phyloP scores from a whole-genome alignment of 225 moss, liverwort and hornwort genomes.

The Sphagnum contortum region DNA sequence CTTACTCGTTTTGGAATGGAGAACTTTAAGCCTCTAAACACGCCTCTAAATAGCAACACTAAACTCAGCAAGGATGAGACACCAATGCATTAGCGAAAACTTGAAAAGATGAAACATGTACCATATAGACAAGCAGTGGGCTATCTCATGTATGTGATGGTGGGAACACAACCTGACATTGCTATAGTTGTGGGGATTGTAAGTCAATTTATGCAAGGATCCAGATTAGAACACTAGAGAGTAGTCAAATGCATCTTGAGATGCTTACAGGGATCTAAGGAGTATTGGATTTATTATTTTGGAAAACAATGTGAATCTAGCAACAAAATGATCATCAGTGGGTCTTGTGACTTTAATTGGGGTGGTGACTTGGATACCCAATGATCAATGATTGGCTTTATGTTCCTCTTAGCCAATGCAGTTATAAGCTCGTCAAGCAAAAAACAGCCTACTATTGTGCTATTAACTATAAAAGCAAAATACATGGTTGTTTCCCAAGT shows the following conservation, averaged over 20 bases:
- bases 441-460: background rate
- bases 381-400: background rate
- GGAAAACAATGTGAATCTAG: background rate
- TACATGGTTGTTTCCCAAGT: background rate
- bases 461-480: background rate
- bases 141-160: background rate
- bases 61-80: background rate
- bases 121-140: background rate
- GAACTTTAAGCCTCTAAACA: background rate
- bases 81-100: background rate
- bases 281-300: background rate
- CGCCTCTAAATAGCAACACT: background rate
- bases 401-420: background rate
- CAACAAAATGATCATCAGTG: background rate
- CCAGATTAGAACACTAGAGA: background rate
- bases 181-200: background rate
- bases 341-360: background rate
- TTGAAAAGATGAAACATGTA: background rate
- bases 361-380: background rate
- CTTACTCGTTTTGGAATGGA: too few species aligned
- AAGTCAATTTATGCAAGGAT: background rate
- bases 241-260: background rate
- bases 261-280: background rate
- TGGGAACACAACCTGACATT: background rate
- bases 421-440: background rate